Base-by-base conservation (phyloP, 1,139 yeast genomes). In the Magnusiomyces sp. region DNA sequence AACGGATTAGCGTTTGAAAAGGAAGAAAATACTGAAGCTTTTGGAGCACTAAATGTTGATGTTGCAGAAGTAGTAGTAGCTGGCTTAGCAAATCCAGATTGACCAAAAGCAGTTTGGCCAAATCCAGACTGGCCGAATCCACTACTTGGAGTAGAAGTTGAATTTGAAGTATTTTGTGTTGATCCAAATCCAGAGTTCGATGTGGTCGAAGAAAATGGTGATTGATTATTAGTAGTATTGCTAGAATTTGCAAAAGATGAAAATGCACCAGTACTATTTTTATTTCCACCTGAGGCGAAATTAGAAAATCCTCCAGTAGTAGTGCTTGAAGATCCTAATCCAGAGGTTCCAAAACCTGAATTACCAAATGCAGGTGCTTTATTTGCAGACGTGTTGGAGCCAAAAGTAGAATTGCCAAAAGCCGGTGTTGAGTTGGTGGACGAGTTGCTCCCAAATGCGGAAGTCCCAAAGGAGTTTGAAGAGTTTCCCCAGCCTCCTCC, bases 31-130 rank as follows among this genome's bases (percentile, higher is more conserved):
- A 23, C 29, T 23, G 29, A 23, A 14, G 56, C 42, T 46, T 50
- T 52, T 9, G 56, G 52, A 1, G 59, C 39, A 13, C 58, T 60
- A 13, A 53, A 43, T 40, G 46, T 46, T 7, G 53, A 48, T 14
- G 58, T n/a, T 13, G 47, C 36, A 20, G 51, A 19, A 7, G 61
- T 45, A 27, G 63, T 62, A 55, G 60, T 60, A 6, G 48, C 13
- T 2, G 36, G 16, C 5, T 59, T 23, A 23, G 6, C 29, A 23
- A 23, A 23, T 7, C 6, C 54, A 40, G 63, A 58, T 19, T 42
- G 29, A 9, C 62, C 63, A 50, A 59, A 59, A 0, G 58, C 56
- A 2, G 59, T 45, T 31, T 54, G 54, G 2, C 55, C 58, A 53
- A 58, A 59, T 10, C 52, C 51, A 19, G 55, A 48, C 40, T 46